Base-by-base conservation (phyloP, 768 basidiomycete species). In the Imleria badia region DNA sequence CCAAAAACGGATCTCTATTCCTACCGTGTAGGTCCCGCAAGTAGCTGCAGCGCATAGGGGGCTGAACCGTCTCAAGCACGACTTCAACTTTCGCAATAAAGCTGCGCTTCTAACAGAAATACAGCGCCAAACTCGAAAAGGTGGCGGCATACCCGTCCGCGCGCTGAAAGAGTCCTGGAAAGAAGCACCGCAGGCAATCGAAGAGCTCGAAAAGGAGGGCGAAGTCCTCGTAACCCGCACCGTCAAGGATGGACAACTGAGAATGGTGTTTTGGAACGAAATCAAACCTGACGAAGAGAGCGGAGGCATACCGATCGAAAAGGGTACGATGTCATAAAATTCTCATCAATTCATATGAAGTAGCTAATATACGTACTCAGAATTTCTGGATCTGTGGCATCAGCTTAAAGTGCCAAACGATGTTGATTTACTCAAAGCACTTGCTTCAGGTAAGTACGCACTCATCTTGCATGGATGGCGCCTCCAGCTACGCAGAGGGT, bases 251-350 rank as follows among this genome's bases (percentile, higher is more conserved):
- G 87, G 87, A 0, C 86, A 90, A 60, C 73, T 89, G 66, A 80
- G 86, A 48, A 87, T 89, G 83, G 91, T 92, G 1, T 93, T 92
- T 62, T 94, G 87, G 86, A 94, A 94, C 59, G 91, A 94, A 70
- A 81, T 93, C 55, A 89, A 89, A 64, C 84, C 87, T 1, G 83
- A 77, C 26, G 86, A 89, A 58, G 85, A 89, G 41, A 78, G 73
- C 45, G 90, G 87, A 5, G 87, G 86, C 3, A 78, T 79, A 58
- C 70, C 72, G n/a, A 83, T 94, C 5, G 91, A 94, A 72, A 83
- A 92, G 78, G 93, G 93, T 86, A 52, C 49, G 79, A 66, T 23
- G 13, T 44, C 45, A 5, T 3, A 35, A 45, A 48, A 79, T 67
- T 17, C 9, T 38, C 41, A 6, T 7, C 26, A 45, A 20, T 45